A percentile compares a stretch with the other conserved stretches of the same genome.
Evolutionary conservation across 306 rosid species (phyloP).

Genomic region (Lathyrus aphaca): DNA sequence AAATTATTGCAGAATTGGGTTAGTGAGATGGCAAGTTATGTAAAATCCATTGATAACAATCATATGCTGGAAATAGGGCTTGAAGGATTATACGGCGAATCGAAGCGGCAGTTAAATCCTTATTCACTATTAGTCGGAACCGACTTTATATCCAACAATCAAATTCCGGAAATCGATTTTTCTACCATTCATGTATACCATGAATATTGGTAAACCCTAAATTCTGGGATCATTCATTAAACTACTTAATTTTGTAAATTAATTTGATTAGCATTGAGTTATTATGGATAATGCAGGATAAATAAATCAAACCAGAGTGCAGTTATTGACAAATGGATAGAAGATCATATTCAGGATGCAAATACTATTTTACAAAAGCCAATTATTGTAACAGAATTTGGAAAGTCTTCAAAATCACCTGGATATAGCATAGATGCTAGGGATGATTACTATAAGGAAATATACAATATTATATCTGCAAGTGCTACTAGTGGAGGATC

Average conservation of each 20-base stretch:
- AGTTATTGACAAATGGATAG: slow-evolving; percentile 44
- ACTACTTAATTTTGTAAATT: no score
- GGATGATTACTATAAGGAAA: slow-evolving; percentile 29
- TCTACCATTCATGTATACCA: slow-evolving; percentile 52
- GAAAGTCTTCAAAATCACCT: slow-evolving; percentile 39
- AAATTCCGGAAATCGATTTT: slow-evolving; percentile 44
- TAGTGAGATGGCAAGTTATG: slow-evolving; percentile 43
- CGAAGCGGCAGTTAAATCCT: slow-evolving; percentile 16
- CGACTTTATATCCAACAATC: slow-evolving; percentile 54
- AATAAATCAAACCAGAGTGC: slow-evolving; percentile 2
- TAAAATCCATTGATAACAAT: slow-evolving; percentile 48
- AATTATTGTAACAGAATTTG: slow-evolving; percentile 44
- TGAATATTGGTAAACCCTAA: slow-evolving; percentile 43
- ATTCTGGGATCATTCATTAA: no score
- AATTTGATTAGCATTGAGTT: no score
- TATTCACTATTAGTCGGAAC: slow-evolving; percentile 34
- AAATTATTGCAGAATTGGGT: slow-evolving; percentile 50
- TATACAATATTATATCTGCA: slow-evolving; percentile 9
- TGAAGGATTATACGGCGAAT: slow-evolving; percentile 53
- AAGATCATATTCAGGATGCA: slow-evolving; percentile 37
- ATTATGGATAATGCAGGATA: slow-evolving; percentile 25
- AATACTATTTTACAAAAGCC: slow-evolving; percentile 35
- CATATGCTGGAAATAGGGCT: slow-evolving; percentile 50
- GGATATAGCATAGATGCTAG: slow-evolving; percentile 37
- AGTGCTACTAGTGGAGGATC: slow-evolving; percentile 30